Evolutionary conservation across 345 rosid species (phyloP).

Genomic region (Lepidium didymum): DNA sequence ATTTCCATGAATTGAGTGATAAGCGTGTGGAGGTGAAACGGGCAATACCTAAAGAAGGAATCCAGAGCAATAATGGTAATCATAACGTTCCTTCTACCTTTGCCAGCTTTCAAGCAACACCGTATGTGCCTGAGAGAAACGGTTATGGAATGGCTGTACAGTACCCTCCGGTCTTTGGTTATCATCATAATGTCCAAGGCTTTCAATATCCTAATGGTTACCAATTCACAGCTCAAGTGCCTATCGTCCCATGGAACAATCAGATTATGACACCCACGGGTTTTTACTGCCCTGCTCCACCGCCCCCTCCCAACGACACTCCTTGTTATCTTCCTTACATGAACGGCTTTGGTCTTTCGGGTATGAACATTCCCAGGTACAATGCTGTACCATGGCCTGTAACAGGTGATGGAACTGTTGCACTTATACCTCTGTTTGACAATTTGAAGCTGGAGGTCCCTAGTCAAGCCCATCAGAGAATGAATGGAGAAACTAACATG

Average conservation of each 20-base stretch:
- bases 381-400: slow-evolving; percentile 20
- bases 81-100: not conserved
- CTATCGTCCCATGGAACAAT: slow-evolving; percentile 32
- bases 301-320: slow-evolving; percentile 23
- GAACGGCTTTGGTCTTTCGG: slow-evolving; percentile 25
- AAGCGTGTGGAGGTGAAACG: slow-evolving; percentile 73
- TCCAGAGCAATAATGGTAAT: slow-evolving; percentile 22
- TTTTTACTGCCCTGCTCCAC: slow-evolving; percentile 23
- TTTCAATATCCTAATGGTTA: slow-evolving; percentile 35
- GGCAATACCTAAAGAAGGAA: slow-evolving; percentile 75
- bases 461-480: slow-evolving; percentile 11
- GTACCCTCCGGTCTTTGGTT: slow-evolving; percentile 17
- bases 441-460: slow-evolving; percentile 18
- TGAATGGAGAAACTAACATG: slow-evolving; percentile 10
- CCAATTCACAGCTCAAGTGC: slow-evolving; percentile 32
- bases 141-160: slow-evolving; percentile 30
- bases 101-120: slow-evolving; percentile 20
- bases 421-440: slow-evolving; percentile 13
- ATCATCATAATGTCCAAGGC: slow-evolving; percentile 29
- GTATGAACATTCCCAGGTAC: slow-evolving; percentile 17
- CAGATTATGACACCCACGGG: slow-evolving; percentile 33
- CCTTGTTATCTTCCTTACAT: slow-evolving; percentile 32
- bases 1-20: slow-evolving; percentile 55
- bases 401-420: slow-evolving; percentile 24
- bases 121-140: slow-evolving; percentile 22